Conservation (phyloP, 352 stramenopile species). For the Phytopythium vexans region DNA sequence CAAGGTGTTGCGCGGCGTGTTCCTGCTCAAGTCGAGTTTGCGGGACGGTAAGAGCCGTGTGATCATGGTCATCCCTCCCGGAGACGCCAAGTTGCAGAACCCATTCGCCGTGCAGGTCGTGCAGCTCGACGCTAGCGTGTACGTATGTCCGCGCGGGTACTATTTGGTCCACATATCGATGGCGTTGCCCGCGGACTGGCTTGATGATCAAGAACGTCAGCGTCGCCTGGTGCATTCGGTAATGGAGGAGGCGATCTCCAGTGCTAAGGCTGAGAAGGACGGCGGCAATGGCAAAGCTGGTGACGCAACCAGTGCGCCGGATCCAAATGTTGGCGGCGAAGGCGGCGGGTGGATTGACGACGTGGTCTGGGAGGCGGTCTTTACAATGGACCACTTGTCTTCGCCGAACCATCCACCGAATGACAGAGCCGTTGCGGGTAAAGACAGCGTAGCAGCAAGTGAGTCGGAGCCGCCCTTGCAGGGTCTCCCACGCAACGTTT, state of each 20-base stretch:
- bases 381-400: slow-evolving; percentile 53
- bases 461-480: background rate
- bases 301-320: background rate
- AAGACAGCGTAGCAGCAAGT: background rate
- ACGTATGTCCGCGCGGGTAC: slow-evolving; percentile 54
- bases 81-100: slow-evolving; percentile 51
- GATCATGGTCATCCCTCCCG: slow-evolving; percentile 66
- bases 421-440: slow-evolving; percentile 6
- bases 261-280: slow-evolving; percentile 6
- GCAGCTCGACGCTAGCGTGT: slow-evolving; percentile 63
- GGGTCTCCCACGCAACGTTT: slow-evolving; percentile 40
- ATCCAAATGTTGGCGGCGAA: background rate
- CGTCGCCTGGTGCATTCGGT: slow-evolving; percentile 32
- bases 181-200: slow-evolving; percentile 38
- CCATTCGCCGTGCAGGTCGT: slow-evolving; percentile 65
- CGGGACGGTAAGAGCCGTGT: slow-evolving; percentile 38
- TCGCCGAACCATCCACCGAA: slow-evolving; percentile 8
- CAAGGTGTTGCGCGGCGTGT: slow-evolving; percentile 55
- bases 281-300: background rate
- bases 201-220: slow-evolving; percentile 29
- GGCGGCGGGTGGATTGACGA: background rate
- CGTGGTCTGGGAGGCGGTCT: slow-evolving; percentile 56
- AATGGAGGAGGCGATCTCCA: slow-evolving; percentile 28
- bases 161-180: slow-evolving; percentile 72
- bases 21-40: slow-evolving; percentile 42